Base-by-base conservation (phyloP, 1,139 yeast species). In the Yamadazyma blattariae region DNA sequence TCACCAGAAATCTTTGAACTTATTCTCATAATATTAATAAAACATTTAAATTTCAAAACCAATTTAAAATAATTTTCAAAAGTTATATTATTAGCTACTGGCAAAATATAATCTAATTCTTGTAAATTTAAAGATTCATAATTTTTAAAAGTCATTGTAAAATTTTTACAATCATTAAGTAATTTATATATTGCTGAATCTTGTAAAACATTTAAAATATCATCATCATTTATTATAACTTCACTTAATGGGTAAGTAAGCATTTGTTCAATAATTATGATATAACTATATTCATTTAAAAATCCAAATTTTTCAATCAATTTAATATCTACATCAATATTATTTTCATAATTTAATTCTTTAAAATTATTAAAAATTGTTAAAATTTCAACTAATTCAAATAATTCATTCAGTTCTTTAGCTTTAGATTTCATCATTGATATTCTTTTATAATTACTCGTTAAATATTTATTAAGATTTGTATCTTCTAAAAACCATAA, bases 11-110 rank as follows among this genome's bases (percentile, higher is more conserved):
- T 46, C 21, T 40, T 40, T 4, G 37, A 31, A 3, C 42, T 39
- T 15, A 46, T 43, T 17, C 38, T 36, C 31, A 47, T 40, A n/a
- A 47, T 12, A 25, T 37, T 43, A 14, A 47, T 32, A 32, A 47
- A 47, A 33, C 41, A 34, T 25, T 46, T 47, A 30, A 40, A 42
- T 27, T 40, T 40, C 5, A 47, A 23, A 10, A 34, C 31, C 25
- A 34, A 23, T 7, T 29, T 33, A 17, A 46, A 40, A 26, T 43
- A 46, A 9, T 29, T 26, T 18, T 34, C 35, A 23, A 41, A 41
- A 2, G 26, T 23, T 1, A 22, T 16, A 8, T 32, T 35, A 13
- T 14, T 14, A 3, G 27, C 35, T 10, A 9, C n/a, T 11, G 39
- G 43, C 22, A 34, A 17, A 12, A 37, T 19, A 26, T 30, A 37